Conservation (phyloP, 495 filamentous ascomycete species). For the Penicillium pancosmium region DNA sequence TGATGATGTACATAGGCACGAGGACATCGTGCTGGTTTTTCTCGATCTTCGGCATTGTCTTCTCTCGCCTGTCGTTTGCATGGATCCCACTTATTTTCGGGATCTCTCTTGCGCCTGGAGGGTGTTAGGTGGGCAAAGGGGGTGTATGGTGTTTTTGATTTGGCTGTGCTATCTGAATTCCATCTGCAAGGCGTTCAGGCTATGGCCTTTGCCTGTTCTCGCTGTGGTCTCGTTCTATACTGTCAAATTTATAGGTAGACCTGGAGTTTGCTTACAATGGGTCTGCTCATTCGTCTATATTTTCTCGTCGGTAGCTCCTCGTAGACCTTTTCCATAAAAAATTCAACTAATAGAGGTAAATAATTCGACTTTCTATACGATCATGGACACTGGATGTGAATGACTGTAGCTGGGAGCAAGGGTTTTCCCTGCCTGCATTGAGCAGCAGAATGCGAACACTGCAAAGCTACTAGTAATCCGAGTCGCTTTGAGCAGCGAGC, state of each 20-base stretch:
- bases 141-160: slow-evolving; percentile 27
- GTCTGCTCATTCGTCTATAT: slow-evolving; percentile 9
- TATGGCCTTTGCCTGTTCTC: slow-evolving; percentile 20
- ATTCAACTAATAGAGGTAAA: too few relatives aligned
- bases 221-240: slow-evolving; percentile 19
- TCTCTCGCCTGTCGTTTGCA: slow-evolving; percentile 28
- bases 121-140: slow-evolving; percentile 26
- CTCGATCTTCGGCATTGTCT: slow-evolving; percentile 33
- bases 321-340: background rate
- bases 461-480: too few relatives aligned
- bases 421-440: slow-evolving; percentile 10
- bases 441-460: slow-evolving; percentile 22
- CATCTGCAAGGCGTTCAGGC: slow-evolving; percentile 31
- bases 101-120: slow-evolving; percentile 20
- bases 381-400: too few relatives aligned
- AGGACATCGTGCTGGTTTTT: slow-evolving; percentile 29
- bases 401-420: background rate
- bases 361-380: too few relatives aligned
- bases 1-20: slow-evolving; percentile 39
- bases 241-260: slow-evolving; percentile 10
- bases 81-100: slow-evolving; percentile 16
- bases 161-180: slow-evolving; percentile 23
- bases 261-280: slow-evolving; percentile 7
- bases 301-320: background rate
- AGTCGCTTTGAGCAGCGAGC: background rate